Percentiles rank a stretch among this genome's conserved stretches.
These are phyloP conservation scores for Stentor roeselii DNA, from an alignment of 73 alveolate genomes.

Conservation along the genomic window DNA sequence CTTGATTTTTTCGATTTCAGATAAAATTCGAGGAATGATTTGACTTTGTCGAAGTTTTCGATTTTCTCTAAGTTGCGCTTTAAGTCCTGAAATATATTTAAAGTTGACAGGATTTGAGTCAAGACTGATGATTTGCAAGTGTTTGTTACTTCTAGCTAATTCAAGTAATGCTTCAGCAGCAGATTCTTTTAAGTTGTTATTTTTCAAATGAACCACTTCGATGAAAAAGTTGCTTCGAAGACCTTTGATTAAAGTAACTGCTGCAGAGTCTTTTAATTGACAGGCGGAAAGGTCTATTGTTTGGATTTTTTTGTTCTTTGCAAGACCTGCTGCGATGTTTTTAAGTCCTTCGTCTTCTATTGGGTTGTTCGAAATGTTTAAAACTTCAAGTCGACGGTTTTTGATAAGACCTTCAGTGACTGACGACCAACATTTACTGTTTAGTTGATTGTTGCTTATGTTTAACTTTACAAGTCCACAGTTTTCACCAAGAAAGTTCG, in stretches of 20 bases:
- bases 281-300: neutral
- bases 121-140: neutral
- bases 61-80: neutral
- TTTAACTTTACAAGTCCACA: neutral
- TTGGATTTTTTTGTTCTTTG: neutral
- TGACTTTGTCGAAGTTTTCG: neutral
- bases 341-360: neutral
- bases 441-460: neutral
- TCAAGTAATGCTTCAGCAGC: neutral
- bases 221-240: neutral
- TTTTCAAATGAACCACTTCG: neutral
- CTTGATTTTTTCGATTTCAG: conserved; percentile 6
- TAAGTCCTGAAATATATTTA: neutral
- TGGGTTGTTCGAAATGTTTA: neutral
- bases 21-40: neutral
- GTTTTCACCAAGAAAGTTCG: neutral
- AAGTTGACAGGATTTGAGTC: neutral
- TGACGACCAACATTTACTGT: neutral
- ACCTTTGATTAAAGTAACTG: neutral
- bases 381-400: neutral
- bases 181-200: neutral
- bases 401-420: neutral
- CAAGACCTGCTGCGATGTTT: neutral
- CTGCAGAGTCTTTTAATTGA: neutral
- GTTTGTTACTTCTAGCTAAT: neutral